Evolutionary conservation across 495 filamentous ascomycete species (phyloP), one percentile per base, ranked within the genome.

Genomic region (Penicillium chermesinum): DNA sequence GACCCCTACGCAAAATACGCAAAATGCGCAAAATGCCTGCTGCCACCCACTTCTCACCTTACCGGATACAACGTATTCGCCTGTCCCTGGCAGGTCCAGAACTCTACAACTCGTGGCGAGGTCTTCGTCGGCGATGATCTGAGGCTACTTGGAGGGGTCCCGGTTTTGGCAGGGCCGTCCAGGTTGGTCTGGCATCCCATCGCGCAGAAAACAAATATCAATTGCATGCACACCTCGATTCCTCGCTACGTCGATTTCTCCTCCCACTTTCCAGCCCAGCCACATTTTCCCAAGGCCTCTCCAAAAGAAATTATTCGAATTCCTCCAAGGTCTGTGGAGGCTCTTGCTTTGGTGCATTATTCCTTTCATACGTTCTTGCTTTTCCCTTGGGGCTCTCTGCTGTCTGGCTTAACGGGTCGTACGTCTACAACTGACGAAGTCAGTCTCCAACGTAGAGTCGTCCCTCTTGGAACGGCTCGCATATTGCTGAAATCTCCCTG

Each of bases 101-200:
- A 53, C 58, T 52, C 44, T 54, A 59, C 54, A 61, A 58, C 64
- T 70, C 65, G 63, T 70, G 69, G 66, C 62, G 45, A 63, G 51
- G 49, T 19, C 45, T 51, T 38, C 33, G 30, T 43, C 46, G 38
- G 35, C 50, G 46, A 50, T 41, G 39, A 40, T 22, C 43, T 57
- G 41, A 46, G 41, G 45, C 50, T 57, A 51, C 51, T 52, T 53
- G 34, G 43, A 32, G 40, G 40, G 20, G 15, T 42, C 15, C 22
- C 40, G 32, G 14, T 17, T 15, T 16, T 44, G 12, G 17, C 32
- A 21, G 42, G 42, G 35, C 15, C 35, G 6, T 27, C 27, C 33
- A 46, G 33, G 33, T 35, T 36, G 17, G 16, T 34, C 43, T 25
- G 8, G 17, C 40, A 27, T 21, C n/a, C 30, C 40, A 27, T 27